These are phyloP conservation scores for Pseudocercospora ulei DNA, from an alignment of 2,329 filamentous ascomycete genomes.

Conservation along the genomic window DNA sequence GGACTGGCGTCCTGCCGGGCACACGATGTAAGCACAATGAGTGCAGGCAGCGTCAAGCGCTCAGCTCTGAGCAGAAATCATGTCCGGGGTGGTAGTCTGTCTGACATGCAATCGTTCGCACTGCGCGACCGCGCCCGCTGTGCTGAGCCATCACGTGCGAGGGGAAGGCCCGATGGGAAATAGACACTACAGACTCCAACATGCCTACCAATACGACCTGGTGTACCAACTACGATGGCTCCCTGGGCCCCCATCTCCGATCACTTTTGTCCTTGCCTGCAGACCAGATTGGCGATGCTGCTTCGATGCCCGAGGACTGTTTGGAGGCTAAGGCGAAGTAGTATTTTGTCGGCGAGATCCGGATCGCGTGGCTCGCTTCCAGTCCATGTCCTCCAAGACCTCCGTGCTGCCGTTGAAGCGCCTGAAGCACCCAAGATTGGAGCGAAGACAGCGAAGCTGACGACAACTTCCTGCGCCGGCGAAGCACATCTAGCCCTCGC, in stretches of 20 bases:
- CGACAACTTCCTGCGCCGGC: too few relatives aligned
- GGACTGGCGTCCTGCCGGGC: too few relatives aligned
- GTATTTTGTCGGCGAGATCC: too few relatives aligned
- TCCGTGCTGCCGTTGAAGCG: not conserved
- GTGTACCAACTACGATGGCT: constrained; percentile 8
- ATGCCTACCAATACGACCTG: constrained; percentile 8
- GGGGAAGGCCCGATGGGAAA: not conserved
- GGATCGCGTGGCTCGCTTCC: not conserved
- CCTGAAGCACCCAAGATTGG: not conserved
- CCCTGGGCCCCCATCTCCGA: constrained; percentile 2
- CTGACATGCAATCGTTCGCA: too few relatives aligned
- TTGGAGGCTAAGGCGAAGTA: too few relatives aligned
- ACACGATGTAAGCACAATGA: too few relatives aligned
- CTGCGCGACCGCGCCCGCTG: not conserved
- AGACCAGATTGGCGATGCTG: constrained; percentile 1
- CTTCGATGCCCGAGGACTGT: too few relatives aligned
- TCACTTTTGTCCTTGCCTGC: not conserved
- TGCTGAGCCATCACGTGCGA: not conserved
- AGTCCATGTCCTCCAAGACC: not conserved
- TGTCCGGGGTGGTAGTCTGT: too few relatives aligned
- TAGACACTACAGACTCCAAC: not conserved
- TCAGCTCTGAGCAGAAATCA: too few relatives aligned
- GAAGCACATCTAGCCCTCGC: too few relatives aligned
- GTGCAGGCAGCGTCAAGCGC: too few relatives aligned
- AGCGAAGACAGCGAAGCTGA: too few relatives aligned